Evolutionary conservation across 106 monocot genomes (phyloP).

Genomic region (Posidonia australis): DNA sequence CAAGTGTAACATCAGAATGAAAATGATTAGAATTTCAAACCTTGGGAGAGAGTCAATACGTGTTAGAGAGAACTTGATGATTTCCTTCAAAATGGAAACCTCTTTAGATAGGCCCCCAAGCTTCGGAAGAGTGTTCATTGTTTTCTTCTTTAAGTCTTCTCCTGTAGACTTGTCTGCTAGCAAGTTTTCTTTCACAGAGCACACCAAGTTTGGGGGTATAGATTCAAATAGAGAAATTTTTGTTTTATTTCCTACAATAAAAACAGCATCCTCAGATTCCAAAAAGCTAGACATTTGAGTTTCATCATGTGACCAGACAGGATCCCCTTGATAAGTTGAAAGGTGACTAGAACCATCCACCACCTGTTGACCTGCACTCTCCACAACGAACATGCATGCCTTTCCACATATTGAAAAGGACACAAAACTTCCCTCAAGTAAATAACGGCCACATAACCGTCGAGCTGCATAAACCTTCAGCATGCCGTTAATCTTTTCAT

Average conservation of each 20-base stretch:
- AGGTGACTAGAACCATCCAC: conserved; percentile 4
- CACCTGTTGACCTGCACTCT: conserved; percentile 13
- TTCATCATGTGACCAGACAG: background rate
- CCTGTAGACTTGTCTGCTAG: background rate
- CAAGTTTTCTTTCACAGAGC: background rate
- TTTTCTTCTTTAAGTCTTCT: conserved; percentile 9
- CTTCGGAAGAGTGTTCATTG: conserved; percentile 19
- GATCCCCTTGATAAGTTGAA: conserved; percentile 7
- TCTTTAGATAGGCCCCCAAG: conserved; percentile 88
- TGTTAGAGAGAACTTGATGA: conserved; percentile 58
- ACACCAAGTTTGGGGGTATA: background rate
- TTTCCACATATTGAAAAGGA: conserved; percentile 51
- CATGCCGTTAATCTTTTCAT: conserved; percentile 46
- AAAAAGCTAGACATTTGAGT: conserved; percentile 1
- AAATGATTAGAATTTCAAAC: conserved; percentile 11
- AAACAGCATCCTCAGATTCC: conserved; percentile 2
- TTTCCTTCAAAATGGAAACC: conserved; percentile 54
- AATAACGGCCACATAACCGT: conserved; percentile 49
- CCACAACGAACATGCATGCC: conserved; percentile 41
- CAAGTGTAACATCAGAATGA: background rate
- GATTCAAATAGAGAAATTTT: conserved; percentile 37
- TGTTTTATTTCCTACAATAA: conserved; percentile 36
- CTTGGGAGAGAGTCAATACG: conserved; percentile 38
- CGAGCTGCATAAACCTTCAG: conserved; percentile 29
- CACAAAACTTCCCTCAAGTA: conserved; percentile 66